Evolutionary conservation across 176 grass and related monocot species (phyloP), one percentile per base, ranked within the genome.

Genomic region (Miscanthus lutarioriparius): DNA sequence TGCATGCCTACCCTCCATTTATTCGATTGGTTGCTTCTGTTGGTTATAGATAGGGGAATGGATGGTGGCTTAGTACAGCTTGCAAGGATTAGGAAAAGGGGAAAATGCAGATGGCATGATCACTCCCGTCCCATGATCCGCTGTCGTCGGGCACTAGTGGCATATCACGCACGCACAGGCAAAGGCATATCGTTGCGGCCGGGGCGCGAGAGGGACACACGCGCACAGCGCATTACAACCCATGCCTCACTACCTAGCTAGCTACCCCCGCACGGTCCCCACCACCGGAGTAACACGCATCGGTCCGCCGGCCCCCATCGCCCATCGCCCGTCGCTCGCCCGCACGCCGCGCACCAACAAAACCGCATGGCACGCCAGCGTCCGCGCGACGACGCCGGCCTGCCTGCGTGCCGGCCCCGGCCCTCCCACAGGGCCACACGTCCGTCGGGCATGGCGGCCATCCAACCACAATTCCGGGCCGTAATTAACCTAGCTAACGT

Each of bases 191-290:
- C 7, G 17, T 5, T 1, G n/a, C 5, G 23, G 69, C 43, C 8
- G 30, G 28, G 10, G 75, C 2, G 23, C 58, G 19, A 19, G 44
- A 16, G 25, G 44, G 59, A 38, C 53, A 8, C 36, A 27, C 70
- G 0, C 20, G 14, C 48, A 87, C 74, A 53, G 73, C 78, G 86
- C 80, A 32, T 88, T 51, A 78, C 65, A 83, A 40, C 86, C 39
- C 73, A 83, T 78, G 80, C 71, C 23, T 82, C 83, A 71, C 75
- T 79, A 53, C 17, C 16, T 53, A 77, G 23, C 35, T 1, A 13
- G 12, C n/a, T 15, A 25, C 25, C 2, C 7, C 12, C 30, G 14
- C 47, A 5, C 20, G 4, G 40, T 3, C 8, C 33, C 28, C 47
- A 81, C 64, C 64, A 23, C 67, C 78, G 15, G 25, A 40, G 10